These are phyloP conservation scores for Podaxis sp. DNA, from an alignment of 768 basidiomycete species.

Conservation along the genomic window DNA sequence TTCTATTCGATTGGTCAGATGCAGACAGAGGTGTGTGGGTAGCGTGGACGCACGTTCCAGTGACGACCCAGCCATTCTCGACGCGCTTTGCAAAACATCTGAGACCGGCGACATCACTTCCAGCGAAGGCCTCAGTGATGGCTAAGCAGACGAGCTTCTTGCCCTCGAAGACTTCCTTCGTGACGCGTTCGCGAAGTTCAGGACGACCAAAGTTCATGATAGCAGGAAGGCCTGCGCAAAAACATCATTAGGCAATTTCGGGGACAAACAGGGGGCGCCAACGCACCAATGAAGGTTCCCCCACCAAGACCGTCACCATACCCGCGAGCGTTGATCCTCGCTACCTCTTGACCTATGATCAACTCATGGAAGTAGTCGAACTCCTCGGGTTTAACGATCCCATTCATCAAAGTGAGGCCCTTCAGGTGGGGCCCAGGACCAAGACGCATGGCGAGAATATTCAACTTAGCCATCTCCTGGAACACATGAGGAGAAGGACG, in stretches of 20 bases:
- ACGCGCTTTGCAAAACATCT: constrained; percentile 72
- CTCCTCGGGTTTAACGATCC: constrained; percentile 73
- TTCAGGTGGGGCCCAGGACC: constrained; percentile 86
- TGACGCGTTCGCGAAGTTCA: constrained; percentile 57
- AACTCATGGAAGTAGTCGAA: constrained; percentile 87
- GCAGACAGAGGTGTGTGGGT: neutral
- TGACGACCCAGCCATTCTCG: constrained; percentile 75
- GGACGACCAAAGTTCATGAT: constrained; percentile 77
- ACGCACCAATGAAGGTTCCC: constrained; percentile 33
- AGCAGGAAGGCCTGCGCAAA: constrained; percentile 58
- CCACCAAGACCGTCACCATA: constrained; percentile 74
- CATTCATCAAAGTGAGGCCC: constrained; percentile 72
- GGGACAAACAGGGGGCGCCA: neutral
- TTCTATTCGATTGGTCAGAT: constrained; percentile 1
- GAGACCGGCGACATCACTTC: constrained; percentile 70
- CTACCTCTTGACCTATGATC: constrained; percentile 68
- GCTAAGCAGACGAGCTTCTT: constrained; percentile 77
- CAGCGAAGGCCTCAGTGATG: constrained; percentile 85
- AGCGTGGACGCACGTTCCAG: constrained; percentile 57
- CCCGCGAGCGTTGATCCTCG: constrained; percentile 68
- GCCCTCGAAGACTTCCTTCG: constrained; percentile 55
- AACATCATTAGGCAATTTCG: neutral
- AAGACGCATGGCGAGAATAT: constrained; percentile 65
- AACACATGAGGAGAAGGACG: constrained; percentile 67
- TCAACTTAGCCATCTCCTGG: constrained; percentile 57